Base-by-base conservation (phyloP, 805 yeast genomes). In the Nakazawaea peltata region DNA sequence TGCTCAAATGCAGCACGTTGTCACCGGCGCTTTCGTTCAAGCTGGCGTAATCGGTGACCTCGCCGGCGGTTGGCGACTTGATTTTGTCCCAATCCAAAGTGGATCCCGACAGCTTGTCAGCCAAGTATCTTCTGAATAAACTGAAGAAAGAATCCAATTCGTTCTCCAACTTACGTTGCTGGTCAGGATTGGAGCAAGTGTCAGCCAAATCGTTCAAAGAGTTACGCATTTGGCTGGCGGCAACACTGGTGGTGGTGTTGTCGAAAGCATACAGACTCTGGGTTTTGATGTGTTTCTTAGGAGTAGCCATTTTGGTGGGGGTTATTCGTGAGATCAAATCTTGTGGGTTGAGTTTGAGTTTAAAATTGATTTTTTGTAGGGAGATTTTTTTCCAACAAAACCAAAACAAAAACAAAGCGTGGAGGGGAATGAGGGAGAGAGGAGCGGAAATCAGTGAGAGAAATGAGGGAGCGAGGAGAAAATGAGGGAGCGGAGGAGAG, bases 201-300 rank as follows among this genome's bases (percentile, higher is more conserved):
- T 90, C 97, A 33, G 88, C 80, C 56, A 90, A 67, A 59, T 73
- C 75, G 72, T 90, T 90, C 61, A 92, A 74, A 2, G 94, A 90
- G 58, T 92, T 90, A 56, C 97, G 80, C 97, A 90, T 92, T 62
- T 86, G 97, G 44, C 94, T 81, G 5, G 97, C 97, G 19, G 97
- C 95, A 43, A 87, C 92, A 44, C 84, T 84, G 38, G 95, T 85
- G 32, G 95, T 85, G 44, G 94, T 84, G 65, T 84, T 84, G 61
- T 90, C 98, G 53, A 92, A 90, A 16, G 95, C 95, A 73, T 78
- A 80, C 28, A 86, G 74, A 34, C 82, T 74, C 57, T 80, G 87
- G 28, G 82, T 69, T 59, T 80, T 80, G 47, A 63, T 64, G 60
- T 80, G 87, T 53, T 74, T 79, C 57, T 70, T 71, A 12, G 13